A percentile compares a stretch with the other conserved stretches of the same genome.
These are phyloP conservation scores for Penicillium herquei DNA, from an alignment of 495 filamentous ascomycete species.

Conservation along the genomic window DNA sequence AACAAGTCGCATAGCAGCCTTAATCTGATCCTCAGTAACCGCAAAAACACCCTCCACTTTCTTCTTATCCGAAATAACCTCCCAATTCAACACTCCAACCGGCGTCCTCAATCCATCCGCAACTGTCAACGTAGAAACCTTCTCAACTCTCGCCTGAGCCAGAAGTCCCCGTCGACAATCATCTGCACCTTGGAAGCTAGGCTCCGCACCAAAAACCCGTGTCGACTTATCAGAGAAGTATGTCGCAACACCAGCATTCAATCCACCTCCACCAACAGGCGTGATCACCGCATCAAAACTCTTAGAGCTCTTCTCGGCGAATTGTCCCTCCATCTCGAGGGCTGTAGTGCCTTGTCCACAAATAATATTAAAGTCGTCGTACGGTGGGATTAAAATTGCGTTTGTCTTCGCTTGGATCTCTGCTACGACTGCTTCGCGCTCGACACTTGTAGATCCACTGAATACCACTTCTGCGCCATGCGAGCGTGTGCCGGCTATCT, in stretches of 20 bases:
- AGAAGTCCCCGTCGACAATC: constrained; percentile 71
- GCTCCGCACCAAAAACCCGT: constrained; percentile 87
- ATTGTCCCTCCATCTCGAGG: constrained; percentile 78
- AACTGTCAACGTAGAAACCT: constrained; percentile 75
- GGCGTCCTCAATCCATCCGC: constrained; percentile 89
- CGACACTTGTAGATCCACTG: constrained; percentile 73
- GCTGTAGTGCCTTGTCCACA: constrained; percentile 88
- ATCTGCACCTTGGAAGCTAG: constrained; percentile 78
- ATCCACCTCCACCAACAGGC: constrained; percentile 84
- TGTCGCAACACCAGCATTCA: constrained; percentile 80
- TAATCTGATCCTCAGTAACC: constrained; percentile 83
- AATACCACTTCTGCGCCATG: constrained; percentile 81
- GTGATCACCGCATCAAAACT: constrained; percentile 77
- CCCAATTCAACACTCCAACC: constrained; percentile 76
- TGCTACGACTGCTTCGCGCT: constrained; percentile 74
- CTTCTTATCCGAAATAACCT: constrained; percentile 68
- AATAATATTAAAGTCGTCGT: constrained; percentile 88
- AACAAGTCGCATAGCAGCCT: constrained; percentile 70
- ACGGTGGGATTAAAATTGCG: constrained; percentile 80
- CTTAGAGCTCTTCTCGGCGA: constrained; percentile 34
- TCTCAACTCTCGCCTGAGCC: constrained; percentile 57
- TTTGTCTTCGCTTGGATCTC: constrained; percentile 66
- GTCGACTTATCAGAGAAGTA: constrained; percentile 65
- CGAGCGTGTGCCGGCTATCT: constrained; percentile 75
- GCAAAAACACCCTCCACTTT: constrained; percentile 72